These are phyloP conservation scores for Biancaea sappan DNA, from an alignment of 306 rosid species.

Conservation along the genomic window DNA sequence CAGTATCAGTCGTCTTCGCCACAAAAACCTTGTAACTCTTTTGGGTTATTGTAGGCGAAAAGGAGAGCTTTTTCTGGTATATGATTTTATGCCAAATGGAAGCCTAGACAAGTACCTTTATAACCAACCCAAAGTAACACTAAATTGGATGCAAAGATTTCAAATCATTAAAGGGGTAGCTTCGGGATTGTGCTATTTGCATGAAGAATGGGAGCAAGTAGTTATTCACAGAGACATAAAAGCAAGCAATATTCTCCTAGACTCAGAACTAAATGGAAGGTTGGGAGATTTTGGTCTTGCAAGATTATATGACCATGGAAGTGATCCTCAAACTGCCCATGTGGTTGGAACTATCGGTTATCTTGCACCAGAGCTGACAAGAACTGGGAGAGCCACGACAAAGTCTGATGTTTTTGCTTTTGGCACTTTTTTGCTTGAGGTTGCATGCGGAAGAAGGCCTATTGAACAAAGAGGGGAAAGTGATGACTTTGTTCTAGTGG, in stretches of 20 bases:
- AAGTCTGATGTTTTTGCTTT: slow-evolving; percentile 62
- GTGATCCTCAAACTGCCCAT: slow-evolving; percentile 63
- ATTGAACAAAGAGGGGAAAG: slow-evolving; percentile 29
- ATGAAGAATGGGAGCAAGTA: neutral
- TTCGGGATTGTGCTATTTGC: slow-evolving; percentile 41
- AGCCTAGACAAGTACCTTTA: slow-evolving; percentile 35
- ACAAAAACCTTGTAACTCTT: slow-evolving; percentile 64
- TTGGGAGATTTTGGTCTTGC: slow-evolving; percentile 83
- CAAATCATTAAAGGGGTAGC: slow-evolving; percentile 53
- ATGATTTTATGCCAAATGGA: slow-evolving; percentile 27
- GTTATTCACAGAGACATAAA: neutral
- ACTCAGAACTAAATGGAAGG: slow-evolving; percentile 42
- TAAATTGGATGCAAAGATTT: slow-evolving; percentile 67
- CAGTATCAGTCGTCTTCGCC: slow-evolving; percentile 66
- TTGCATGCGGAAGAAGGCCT: slow-evolving; percentile 72
- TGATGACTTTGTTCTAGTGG: slow-evolving; percentile 47
- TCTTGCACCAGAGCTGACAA: slow-evolving; percentile 64
- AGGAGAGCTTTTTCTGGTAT: slow-evolving; percentile 61
- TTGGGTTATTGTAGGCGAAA: slow-evolving; percentile 65
- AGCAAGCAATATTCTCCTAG: neutral
- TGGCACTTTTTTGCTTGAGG: slow-evolving; percentile 67
- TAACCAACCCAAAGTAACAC: slow-evolving; percentile 33
- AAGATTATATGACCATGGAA: slow-evolving; percentile 60
- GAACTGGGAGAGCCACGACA: slow-evolving; percentile 63
- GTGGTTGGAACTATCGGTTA: slow-evolving; percentile 79